These are phyloP conservation scores for Populus euphratica DNA, from an alignment of 345 rosid genomes.

Conservation along the genomic window DNA sequence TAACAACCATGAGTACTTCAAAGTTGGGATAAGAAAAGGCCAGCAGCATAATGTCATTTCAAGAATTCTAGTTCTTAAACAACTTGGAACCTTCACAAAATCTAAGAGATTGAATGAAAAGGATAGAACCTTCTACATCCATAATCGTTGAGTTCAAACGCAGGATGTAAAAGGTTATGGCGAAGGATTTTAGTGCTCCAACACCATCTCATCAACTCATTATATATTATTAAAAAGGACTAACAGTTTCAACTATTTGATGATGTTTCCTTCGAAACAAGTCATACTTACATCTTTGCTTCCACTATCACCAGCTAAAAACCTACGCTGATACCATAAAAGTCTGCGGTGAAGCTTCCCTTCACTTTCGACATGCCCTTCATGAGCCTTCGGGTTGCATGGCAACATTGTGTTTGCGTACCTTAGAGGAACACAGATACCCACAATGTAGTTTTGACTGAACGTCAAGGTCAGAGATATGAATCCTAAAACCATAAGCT, in stretches of 20 bases:
- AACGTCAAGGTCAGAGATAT: conserved; percentile 79
- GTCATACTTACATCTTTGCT: conserved; percentile 23
- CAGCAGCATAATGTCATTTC: not conserved
- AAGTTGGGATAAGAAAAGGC: not conserved
- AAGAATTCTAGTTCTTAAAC: not conserved
- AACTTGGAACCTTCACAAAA: not conserved
- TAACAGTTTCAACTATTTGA: no score
- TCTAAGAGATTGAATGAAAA: not conserved
- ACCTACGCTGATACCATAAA: conserved; percentile 39
- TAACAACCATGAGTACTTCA: not conserved
- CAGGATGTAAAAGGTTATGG: not conserved
- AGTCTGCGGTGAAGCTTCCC: conserved; percentile 37
- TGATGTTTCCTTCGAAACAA: not conserved
- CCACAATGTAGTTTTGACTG: conserved; percentile 68
- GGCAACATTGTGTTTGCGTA: conserved; percentile 75
- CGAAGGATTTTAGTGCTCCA: no score
- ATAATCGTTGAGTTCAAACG: no score
- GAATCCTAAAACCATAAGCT: conserved; percentile 94
- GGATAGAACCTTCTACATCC: no score
- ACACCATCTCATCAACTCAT: no score
- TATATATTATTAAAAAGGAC: no score
- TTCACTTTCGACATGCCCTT: conserved; percentile 2
- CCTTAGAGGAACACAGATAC: conserved; percentile 50
- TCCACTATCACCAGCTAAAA: conserved; percentile 34
- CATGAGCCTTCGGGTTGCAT: conserved; percentile 36